These are phyloP conservation scores for Platismatia glauca DNA, from an alignment of 495 filamentous ascomycete genomes.

Conservation along the genomic window DNA sequence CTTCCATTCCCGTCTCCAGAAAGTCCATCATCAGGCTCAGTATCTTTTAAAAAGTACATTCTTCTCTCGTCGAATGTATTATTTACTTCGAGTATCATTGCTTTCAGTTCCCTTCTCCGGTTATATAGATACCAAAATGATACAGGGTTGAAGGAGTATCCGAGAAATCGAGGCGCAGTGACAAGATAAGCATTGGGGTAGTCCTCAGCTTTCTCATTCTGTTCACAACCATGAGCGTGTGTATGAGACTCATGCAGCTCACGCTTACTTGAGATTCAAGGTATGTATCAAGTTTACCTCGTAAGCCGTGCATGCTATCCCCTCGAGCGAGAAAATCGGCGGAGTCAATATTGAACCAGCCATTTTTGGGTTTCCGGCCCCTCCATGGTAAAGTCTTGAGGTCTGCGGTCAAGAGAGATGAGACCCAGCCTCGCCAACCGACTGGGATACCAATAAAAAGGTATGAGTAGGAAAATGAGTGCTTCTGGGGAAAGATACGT, in stretches of 20 bases:
- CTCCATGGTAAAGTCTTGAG: constrained; percentile 1
- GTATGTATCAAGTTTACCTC: constrained; percentile 50
- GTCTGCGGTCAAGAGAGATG: constrained; percentile 47
- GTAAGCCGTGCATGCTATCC: constrained; percentile 36
- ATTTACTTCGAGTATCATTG: constrained; percentile 67
- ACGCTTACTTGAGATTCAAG: constrained; percentile 33
- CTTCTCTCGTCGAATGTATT: constrained; percentile 70
- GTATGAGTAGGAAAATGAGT: constrained; percentile 58
- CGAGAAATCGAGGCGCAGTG: constrained; percentile 58
- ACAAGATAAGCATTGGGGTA: constrained; percentile 57
- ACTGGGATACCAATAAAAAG: constrained; percentile 59
- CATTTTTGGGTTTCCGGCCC: constrained; percentile 13
- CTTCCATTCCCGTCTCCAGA: not conserved
- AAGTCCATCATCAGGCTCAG: not conserved
- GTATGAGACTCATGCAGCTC: not conserved
- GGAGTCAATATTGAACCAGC: constrained; percentile 52
- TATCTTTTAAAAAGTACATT: constrained; percentile 27
- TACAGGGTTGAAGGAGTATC: constrained; percentile 67
- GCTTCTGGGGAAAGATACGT: constrained; percentile 51
- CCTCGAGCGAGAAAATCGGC: constrained; percentile 52
- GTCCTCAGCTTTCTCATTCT: constrained; percentile 19
- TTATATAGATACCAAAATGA: constrained; percentile 78
- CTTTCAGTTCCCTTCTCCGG: constrained; percentile 45
- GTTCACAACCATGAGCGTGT: not conserved
- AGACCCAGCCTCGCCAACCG: constrained; percentile 44